Evolutionary conservation across 2,329 filamentous ascomycete genomes (phyloP).

Genomic region (Sclerotinia glacialis): DNA sequence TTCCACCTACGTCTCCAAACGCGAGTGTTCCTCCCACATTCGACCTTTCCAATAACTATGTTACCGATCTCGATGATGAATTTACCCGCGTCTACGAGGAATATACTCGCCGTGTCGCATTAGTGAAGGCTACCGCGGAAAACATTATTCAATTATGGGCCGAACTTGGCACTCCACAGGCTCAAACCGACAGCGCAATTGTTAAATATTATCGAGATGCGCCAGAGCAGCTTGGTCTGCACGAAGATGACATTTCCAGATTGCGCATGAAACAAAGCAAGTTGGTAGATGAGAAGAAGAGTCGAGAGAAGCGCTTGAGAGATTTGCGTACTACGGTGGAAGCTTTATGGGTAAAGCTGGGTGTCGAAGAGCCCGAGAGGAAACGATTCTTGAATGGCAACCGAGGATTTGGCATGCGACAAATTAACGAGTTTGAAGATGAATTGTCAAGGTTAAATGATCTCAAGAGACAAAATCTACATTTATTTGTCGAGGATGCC

Average conservation of each 20-base stretch:
- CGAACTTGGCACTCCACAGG: constrained; percentile 89
- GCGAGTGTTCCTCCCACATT: constrained; percentile 78
- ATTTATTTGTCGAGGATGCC: constrained; percentile 93
- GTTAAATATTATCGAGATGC: constrained; percentile 86
- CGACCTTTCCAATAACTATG: constrained; percentile 87
- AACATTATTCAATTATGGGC: constrained; percentile 94
- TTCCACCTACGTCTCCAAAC: constrained; percentile 78
- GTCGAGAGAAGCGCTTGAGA: constrained; percentile 69
- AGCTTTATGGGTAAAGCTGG: constrained; percentile 82
- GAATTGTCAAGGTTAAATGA: constrained; percentile 84
- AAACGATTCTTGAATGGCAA: constrained; percentile 84
- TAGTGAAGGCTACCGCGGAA: constrained; percentile 72
- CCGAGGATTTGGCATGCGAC: constrained; percentile 83
- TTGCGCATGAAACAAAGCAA: constrained; percentile 75
- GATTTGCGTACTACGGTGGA: constrained; percentile 79
- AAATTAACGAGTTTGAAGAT: constrained; percentile 94
- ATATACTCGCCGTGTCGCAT: constrained; percentile 77
- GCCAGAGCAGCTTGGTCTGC: constrained; percentile 90
- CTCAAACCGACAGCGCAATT: constrained; percentile 82
- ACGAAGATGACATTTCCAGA: constrained; percentile 76
- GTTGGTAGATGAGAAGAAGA: constrained; percentile 82
- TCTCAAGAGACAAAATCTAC: constrained; percentile 90
- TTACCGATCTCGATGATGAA: constrained; percentile 81
- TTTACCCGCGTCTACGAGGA: constrained; percentile 96
- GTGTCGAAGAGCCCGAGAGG: constrained; percentile 76